Evolutionary conservation across 306 rosid genomes (phyloP).

Genomic region (Rubus parviflorus): DNA sequence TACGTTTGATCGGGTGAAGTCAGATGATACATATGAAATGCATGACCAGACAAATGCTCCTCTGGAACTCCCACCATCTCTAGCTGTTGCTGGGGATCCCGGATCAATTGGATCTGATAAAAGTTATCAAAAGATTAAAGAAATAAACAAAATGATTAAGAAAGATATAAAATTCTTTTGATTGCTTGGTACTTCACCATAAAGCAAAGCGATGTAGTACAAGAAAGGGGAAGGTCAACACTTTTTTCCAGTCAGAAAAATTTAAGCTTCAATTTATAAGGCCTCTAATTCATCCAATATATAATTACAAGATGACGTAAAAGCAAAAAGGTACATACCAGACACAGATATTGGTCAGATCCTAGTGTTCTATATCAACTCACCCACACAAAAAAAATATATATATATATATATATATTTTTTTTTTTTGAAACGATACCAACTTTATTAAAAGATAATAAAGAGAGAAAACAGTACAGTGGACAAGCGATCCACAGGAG

Average conservation of each 20-base stretch:
- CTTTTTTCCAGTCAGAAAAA: not conserved
- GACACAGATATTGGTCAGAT: not conserved
- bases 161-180: not conserved
- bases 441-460: no score
- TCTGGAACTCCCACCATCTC: constrained; percentile 94
- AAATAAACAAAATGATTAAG: constrained; percentile 1
- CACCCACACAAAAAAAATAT: not conserved
- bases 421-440: no score
- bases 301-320: not conserved
- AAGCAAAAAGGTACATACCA: not conserved
- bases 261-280: not conserved
- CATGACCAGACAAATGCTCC: constrained; percentile 84
- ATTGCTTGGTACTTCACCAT: not conserved
- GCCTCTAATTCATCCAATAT: not conserved
- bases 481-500: no score
- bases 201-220: not conserved
- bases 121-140: constrained; percentile 18
- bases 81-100: constrained; percentile 75
- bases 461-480: no score
- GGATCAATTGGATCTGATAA: constrained; percentile 67
- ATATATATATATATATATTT: not conserved
- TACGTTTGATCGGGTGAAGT: constrained; percentile 83
- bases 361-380: not conserved
- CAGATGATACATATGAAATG: constrained; percentile 86
- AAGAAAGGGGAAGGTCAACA: not conserved